phyloP scores from a whole-genome alignment of 306 rosid genomes.

The Medicago ruthenica region DNA sequence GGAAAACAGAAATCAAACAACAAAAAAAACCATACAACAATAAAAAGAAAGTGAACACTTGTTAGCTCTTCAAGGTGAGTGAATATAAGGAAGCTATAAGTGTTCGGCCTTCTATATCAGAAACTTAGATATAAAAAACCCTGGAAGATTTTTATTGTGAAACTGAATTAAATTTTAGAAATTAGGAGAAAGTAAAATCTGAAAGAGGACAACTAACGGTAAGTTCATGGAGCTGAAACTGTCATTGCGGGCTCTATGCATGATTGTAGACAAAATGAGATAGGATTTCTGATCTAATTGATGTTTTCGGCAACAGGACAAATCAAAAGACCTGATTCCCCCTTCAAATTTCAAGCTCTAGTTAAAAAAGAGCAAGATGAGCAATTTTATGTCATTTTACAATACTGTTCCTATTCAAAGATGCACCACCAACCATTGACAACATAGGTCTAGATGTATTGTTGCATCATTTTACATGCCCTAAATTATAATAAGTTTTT shows the following conservation, averaged over 20 bases:
- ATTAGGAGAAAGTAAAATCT: no score
- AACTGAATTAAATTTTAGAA: no score
- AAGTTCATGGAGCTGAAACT: conserved; percentile 3
- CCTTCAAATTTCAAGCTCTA: not conserved
- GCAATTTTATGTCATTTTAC: conserved; percentile 1
- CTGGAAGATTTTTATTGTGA: no score
- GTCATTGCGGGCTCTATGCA: not conserved
- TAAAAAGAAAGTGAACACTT: not conserved
- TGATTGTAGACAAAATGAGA: conserved; percentile 1
- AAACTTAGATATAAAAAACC: no score
- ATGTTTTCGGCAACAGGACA: not conserved
- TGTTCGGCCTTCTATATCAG: no score
- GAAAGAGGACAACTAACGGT: no score
- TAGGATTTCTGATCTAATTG: conserved; percentile 24
- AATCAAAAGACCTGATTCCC: not conserved
- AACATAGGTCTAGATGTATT: conserved; percentile 26
- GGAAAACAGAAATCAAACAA: not conserved
- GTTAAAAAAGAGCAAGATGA: not conserved
- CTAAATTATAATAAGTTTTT: conserved; percentile 24
- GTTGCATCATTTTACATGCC: conserved; percentile 22
- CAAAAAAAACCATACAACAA: not conserved
- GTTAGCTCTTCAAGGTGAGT: no score
- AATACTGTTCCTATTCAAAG: not conserved
- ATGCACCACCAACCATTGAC: conserved; percentile 19
- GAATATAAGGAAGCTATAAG: no score